A percentile compares a stretch with the other conserved stretches of the same genome.
phyloP scores from a whole-genome alignment of 2,329 filamentous ascomycete genomes.

The Neofusicoccum cordaticola region DNA sequence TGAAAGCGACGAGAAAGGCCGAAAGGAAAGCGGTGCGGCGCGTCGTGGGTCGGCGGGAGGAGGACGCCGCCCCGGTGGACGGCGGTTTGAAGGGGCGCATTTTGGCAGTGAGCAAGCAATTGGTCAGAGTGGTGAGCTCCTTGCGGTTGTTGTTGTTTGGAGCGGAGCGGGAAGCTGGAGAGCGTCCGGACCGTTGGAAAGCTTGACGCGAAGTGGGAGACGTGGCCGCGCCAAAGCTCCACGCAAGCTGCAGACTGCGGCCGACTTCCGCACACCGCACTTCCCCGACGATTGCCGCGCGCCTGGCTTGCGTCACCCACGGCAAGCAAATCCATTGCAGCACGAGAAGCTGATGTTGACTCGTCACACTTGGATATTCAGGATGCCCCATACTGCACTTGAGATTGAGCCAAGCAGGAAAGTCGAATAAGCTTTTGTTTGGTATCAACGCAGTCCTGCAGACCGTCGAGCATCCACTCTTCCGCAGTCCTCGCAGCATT shows the following conservation, averaged over 20 bases:
- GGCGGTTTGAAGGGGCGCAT: conserved; percentile 24
- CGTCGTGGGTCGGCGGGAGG: background rate
- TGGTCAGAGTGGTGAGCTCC: conserved; percentile 19
- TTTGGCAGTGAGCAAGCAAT: conserved; percentile 20
- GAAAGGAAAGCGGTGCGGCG: conserved; percentile 40
- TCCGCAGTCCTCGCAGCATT: background rate
- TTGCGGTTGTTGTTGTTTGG: background rate
- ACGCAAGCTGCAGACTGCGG: background rate
- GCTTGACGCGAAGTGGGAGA: conserved; percentile 22
- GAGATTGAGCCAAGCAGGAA: fast-evolving
- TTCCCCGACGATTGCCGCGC: background rate
- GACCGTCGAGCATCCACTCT: background rate
- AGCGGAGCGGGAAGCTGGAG: too few relatives aligned
- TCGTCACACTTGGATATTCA: too few relatives aligned
- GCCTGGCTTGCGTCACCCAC: background rate
- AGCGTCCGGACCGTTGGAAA: too few relatives aligned
- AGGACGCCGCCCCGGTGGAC: background rate
- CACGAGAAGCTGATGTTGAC: too few relatives aligned
- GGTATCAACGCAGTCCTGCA: background rate
- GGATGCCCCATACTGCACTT: too few relatives aligned
- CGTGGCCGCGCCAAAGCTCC: conserved; percentile 12
- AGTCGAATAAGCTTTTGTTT: background rate
- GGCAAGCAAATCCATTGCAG: too few relatives aligned
- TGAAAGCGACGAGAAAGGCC: conserved; percentile 38
- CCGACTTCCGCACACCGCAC: conserved; percentile 11